Conservation (phyloP, 2,329 filamentous ascomycete genomes). For the Trichoderma oligosporum region DNA sequence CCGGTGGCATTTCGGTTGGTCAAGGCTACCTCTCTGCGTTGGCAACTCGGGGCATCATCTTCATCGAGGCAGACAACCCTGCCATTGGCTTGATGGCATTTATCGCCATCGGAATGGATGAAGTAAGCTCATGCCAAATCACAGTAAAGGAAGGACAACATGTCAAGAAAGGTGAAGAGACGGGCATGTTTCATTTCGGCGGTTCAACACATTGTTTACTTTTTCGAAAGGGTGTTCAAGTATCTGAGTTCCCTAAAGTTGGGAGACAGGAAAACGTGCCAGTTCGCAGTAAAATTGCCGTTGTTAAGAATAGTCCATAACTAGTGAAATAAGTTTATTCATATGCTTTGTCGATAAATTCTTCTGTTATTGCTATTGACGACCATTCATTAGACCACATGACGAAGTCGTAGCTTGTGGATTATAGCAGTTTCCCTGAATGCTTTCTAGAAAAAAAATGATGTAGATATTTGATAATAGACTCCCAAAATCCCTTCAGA, state of each 20-base stretch:
- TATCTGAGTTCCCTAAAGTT: constrained; percentile 39
- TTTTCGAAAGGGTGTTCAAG: constrained; percentile 55
- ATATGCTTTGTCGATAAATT: not conserved
- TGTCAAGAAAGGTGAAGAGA: constrained; percentile 65
- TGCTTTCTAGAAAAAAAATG: too few relatives aligned
- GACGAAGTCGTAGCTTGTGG: too few relatives aligned
- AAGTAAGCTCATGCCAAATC: constrained; percentile 70
- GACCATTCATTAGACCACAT: too few relatives aligned
- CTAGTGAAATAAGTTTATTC: not conserved
- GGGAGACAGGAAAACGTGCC: constrained; percentile 39
- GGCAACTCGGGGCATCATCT: constrained; percentile 67
- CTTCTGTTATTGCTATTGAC: constrained; percentile 32
- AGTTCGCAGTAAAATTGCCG: constrained; percentile 37
- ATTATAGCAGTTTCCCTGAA: too few relatives aligned
- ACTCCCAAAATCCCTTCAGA: constrained; percentile 47
- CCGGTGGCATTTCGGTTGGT: constrained; percentile 43
- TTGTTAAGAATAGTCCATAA: constrained; percentile 23
- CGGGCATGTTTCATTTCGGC: constrained; percentile 80
- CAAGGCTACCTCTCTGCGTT: constrained; percentile 65
- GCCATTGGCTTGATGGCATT: constrained; percentile 67
- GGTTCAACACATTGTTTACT: constrained; percentile 67
- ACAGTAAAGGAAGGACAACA: constrained; percentile 63
- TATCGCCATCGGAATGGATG: constrained; percentile 70
- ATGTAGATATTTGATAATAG: too few relatives aligned
- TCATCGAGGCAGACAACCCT: constrained; percentile 66